Evolutionary conservation across 257 asterid genomes (phyloP).

Genomic region (Striga asiatica): DNA sequence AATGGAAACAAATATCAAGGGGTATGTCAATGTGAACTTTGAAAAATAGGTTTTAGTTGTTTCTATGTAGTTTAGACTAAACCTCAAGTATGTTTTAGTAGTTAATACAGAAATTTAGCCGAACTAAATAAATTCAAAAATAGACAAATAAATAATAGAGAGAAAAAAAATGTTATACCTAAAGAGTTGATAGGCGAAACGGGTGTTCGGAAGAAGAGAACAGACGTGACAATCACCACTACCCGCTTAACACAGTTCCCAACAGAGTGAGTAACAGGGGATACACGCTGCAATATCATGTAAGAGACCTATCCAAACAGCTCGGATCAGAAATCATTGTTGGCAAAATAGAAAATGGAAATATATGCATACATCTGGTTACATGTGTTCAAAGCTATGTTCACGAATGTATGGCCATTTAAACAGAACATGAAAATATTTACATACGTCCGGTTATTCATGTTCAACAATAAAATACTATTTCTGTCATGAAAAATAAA

Average conservation of each 20-base stretch:
- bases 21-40: neutral
- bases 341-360: neutral
- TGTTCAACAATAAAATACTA: too few relatives aligned
- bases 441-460: too few relatives aligned
- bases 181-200: conserved; percentile 65
- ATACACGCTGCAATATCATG: conserved; percentile 94
- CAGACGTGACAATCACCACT: conserved; percentile 88
- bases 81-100: neutral
- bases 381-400: neutral
- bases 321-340: conserved; percentile 21
- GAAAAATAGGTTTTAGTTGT: neutral
- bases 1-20: neutral
- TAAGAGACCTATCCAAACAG: conserved; percentile 80
- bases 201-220: conserved; percentile 87
- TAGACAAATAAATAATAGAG: neutral
- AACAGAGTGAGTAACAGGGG: conserved; percentile 94
- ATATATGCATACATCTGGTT: neutral
- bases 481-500: too few relatives aligned
- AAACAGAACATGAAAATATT: too few relatives aligned
- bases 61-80: neutral
- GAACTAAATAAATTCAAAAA: too few relatives aligned
- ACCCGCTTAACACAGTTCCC: conserved; percentile 98
- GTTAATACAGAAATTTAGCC: neutral
- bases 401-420: too few relatives aligned
- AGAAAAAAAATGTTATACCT: conserved; percentile 31